A percentile compares a stretch with the other conserved stretches of the same genome.
phyloP scores from a whole-genome alignment of 1,284 basidiomycete genomes.

The Malassezia nana region DNA sequence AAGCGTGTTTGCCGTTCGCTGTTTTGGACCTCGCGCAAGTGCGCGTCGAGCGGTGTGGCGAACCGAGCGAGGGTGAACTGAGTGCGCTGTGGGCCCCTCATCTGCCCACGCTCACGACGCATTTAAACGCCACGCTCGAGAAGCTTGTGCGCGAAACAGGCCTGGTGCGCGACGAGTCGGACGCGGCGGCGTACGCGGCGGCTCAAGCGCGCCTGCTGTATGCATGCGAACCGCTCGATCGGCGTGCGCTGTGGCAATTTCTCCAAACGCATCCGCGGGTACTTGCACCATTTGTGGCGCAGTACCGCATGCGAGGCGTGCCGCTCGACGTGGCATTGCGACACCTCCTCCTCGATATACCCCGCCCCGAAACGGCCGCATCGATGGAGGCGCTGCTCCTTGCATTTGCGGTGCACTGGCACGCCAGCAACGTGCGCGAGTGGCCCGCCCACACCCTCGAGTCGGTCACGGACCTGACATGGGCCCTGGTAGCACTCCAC shows the following conservation, averaged over 20 bases:
- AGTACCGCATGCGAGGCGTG: conserved; percentile 70
- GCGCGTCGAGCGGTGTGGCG: background rate
- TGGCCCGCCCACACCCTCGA: conserved; percentile 47
- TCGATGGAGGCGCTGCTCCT: conserved; percentile 57
- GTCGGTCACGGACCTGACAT: conserved; percentile 55
- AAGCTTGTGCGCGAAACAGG: conserved; percentile 39
- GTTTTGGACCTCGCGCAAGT: conserved; percentile 26
- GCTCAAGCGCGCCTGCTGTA: conserved; percentile 70
- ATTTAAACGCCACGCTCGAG: conserved; percentile 32
- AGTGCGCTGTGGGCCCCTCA: conserved; percentile 24
- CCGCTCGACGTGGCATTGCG: conserved; percentile 80
- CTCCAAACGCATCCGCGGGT: conserved; percentile 65
- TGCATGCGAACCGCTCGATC: conserved; percentile 72
- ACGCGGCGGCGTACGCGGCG: conserved; percentile 18
- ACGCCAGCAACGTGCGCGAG: conserved; percentile 61
- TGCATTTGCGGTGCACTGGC: conserved; percentile 77
- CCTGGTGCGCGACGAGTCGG: conserved; percentile 17
- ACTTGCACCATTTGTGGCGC: conserved; percentile 71
- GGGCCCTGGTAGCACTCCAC: conserved; percentile 76
- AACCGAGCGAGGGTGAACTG: conserved; percentile 18
- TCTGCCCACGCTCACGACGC: conserved; percentile 50
- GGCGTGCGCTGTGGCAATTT: conserved; percentile 70
- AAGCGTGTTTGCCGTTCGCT: background rate
- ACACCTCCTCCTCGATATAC: conserved; percentile 66
- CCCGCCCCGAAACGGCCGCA: conserved; percentile 63